phyloP scores from a whole-genome alignment of 306 rosid species.

The Gastrolobium villosum region DNA sequence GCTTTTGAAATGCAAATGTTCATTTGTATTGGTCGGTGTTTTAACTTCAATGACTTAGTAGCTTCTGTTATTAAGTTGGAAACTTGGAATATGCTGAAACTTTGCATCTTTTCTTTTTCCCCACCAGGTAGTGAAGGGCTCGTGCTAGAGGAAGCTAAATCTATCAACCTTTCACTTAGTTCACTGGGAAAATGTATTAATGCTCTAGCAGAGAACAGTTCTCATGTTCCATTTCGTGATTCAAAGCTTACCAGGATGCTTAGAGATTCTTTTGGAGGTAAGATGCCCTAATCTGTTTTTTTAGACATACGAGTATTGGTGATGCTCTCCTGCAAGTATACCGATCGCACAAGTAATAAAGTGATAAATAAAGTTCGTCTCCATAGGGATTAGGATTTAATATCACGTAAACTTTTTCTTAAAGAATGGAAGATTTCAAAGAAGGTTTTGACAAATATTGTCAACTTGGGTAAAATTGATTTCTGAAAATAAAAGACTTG shows the following conservation, averaged over 20 bases:
- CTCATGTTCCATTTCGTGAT: constrained; percentile 98
- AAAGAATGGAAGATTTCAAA: too few relatives aligned
- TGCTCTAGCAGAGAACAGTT: constrained; percentile 92
- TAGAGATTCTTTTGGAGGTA: constrained; percentile 98
- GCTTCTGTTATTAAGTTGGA: constrained; percentile 20
- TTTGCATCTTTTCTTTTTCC: constrained; percentile 35
- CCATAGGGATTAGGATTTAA: too few relatives aligned
- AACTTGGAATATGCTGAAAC: constrained; percentile 31
- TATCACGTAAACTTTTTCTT: too few relatives aligned
- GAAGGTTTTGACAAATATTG: too few relatives aligned
- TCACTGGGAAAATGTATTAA: constrained; percentile 96
- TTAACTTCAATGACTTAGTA: constrained; percentile 20
- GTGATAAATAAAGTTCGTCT: too few relatives aligned
- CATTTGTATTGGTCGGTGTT: constrained; percentile 10
- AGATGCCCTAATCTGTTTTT: constrained; percentile 43
- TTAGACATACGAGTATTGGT: constrained; percentile 29
- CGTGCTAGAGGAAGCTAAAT: constrained; percentile 96
- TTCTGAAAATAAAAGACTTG: too few relatives aligned
- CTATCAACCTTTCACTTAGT: constrained; percentile 94
- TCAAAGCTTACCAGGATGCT: constrained; percentile 97
- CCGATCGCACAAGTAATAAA: too few relatives aligned
- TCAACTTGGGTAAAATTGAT: too few relatives aligned
- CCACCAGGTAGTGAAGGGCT: constrained; percentile 94
- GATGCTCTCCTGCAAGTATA: too few relatives aligned
- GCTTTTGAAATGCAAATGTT: constrained; percentile 28